phyloP scores from a whole-genome alignment of 208 protist genomes.

The Trypanosoma lewisi region DNA sequence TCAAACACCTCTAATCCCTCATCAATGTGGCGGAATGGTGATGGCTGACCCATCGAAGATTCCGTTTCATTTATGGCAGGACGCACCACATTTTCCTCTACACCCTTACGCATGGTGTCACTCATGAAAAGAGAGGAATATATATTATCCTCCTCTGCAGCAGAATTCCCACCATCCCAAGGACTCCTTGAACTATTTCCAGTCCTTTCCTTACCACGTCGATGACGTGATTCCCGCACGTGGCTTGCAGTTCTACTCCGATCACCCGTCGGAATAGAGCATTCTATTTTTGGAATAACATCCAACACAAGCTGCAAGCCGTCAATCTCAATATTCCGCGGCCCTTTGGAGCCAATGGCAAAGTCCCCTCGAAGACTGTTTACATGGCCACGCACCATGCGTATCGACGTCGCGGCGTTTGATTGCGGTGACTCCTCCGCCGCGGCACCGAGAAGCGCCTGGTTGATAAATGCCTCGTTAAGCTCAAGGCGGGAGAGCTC shows the following conservation, averaged over 20 bases:
- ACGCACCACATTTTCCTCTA: slow-evolving; percentile 18
- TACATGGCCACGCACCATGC: slow-evolving; percentile 16
- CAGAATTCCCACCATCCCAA: neutral
- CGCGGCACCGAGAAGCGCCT: slow-evolving; percentile 9
- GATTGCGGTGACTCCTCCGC: neutral
- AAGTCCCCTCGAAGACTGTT: slow-evolving; percentile 22
- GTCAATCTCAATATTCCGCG: slow-evolving; percentile 23
- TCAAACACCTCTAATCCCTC: slow-evolving; percentile 26
- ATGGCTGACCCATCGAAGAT: neutral
- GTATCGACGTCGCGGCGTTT: neutral
- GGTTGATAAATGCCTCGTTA: slow-evolving; percentile 29
- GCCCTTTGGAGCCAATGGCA: slow-evolving; percentile 17
- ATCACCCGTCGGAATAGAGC: slow-evolving; percentile 4
- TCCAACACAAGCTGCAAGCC: slow-evolving; percentile 32
- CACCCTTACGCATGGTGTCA: slow-evolving; percentile 11
- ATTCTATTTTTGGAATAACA: slow-evolving; percentile 24
- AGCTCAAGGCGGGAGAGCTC: slow-evolving; percentile 26
- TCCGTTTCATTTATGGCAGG: slow-evolving; percentile 8
- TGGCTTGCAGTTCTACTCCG: neutral
- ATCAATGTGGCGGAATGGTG: slow-evolving; percentile 10
- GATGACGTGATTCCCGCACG: neutral
- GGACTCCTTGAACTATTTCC: neutral
- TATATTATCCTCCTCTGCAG: slow-evolving; percentile 15
- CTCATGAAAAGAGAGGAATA: slow-evolving; percentile 30
- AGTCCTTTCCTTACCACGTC: neutral